Conservation (phyloP, 108 stramenopile species). For the Nannochloropsis gaditana region DNA sequence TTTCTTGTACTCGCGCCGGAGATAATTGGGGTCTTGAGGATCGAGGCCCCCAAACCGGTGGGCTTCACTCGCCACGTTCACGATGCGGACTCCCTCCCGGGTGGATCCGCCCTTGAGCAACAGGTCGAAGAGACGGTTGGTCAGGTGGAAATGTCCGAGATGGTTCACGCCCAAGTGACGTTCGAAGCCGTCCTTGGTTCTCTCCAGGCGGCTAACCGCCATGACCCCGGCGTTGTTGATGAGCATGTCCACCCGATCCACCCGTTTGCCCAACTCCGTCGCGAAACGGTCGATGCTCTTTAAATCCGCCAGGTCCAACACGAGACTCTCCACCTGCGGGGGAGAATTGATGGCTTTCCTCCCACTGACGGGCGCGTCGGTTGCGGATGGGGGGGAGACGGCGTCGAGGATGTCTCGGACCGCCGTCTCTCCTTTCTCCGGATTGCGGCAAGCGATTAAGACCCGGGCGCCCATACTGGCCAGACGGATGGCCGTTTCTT, state of each 20-base stretch:
- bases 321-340: slow-evolving; percentile 33
- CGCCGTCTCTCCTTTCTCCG: slow-evolving; percentile 39
- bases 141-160: slow-evolving; percentile 90
- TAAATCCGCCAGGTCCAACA: slow-evolving; percentile 46
- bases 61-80: slow-evolving; percentile 42
- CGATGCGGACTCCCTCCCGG: slow-evolving; percentile 31
- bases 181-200: slow-evolving; percentile 56
- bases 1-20: slow-evolving; percentile 10
- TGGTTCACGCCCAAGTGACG: slow-evolving; percentile 83
- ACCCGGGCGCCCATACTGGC: slow-evolving; percentile 54
- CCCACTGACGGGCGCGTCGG: not conserved
- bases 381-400: not conserved
- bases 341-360: not conserved
- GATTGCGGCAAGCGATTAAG: slow-evolving; percentile 48
- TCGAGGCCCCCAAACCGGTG: slow-evolving; percentile 36
- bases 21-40: slow-evolving; percentile 43
- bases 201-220: slow-evolving; percentile 43
- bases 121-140: slow-evolving; percentile 61
- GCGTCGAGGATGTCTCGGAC: slow-evolving; percentile 27
- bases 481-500: slow-evolving; percentile 51
- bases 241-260: slow-evolving; percentile 44
- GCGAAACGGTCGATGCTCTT: slow-evolving; percentile 46
- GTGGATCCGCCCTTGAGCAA: slow-evolving; percentile 47
- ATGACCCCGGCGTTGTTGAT: slow-evolving; percentile 57
- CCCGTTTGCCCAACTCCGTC: slow-evolving; percentile 29